Evolutionary conservation across 2,329 filamentous ascomycete species (phyloP), one percentile per base, ranked within the genome.

Genomic region (Penicillium aurantiogriseum): DNA sequence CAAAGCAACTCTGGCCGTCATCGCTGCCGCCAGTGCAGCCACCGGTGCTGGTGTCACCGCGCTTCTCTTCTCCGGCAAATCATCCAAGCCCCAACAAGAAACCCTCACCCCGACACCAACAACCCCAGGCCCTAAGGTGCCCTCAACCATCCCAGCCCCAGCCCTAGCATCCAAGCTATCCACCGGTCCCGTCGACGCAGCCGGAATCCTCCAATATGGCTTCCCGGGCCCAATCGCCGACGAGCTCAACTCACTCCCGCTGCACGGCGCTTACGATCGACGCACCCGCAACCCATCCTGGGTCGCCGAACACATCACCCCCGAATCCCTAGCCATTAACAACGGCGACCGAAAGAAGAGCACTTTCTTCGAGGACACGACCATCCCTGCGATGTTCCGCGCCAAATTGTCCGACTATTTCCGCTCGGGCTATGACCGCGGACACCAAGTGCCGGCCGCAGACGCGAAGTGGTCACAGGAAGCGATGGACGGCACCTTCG

Each of bases 271-370:
- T 67, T 99, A 88, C 83, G 93, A 99, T 78, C 91, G 94, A 29
- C 88, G 91, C 60, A 88, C 87, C 43, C 87, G 92, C 71, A 99
- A 99, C 77, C 94, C 94, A 31, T 84, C 90, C 74, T 99, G 93
- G 93, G 94, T 92, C 9, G 88, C 89, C 63, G 94, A 99, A 80
- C 94, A 99, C 81, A 97, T 99, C 76, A 99, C 94, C 0, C 87
- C 92, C 2, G 85, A 86, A 36, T 97, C 93, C 0, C 84, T 99
- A 15, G 82, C 88, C 4, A 74, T 81, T 51, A 86, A 86, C 62
- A 86, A 88, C 60, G 94, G 85, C 65, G 92, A 97, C 78, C 88
- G 94, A 70, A 90, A 91, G 74, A 81, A 93, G 82, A 92, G 87
- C 73, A 78, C 78, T 60, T 99, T 99, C 75, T 76, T 87, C 64